Base-by-base conservation (phyloP, 169 alveolate genomes). In the Besnoitia besnoiti region DNA sequence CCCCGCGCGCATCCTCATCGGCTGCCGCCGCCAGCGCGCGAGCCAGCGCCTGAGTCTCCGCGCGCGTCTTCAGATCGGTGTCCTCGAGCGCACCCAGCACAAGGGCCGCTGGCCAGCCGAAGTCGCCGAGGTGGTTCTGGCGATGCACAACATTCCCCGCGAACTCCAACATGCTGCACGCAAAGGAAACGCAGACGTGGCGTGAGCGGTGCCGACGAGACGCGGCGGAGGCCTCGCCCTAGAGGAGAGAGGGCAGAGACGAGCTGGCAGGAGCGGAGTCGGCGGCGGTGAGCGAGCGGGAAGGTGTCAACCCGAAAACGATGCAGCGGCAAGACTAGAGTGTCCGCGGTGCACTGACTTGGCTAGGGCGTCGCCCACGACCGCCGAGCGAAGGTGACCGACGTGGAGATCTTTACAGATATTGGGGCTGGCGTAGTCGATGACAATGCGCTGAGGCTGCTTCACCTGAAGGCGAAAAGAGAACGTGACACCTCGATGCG, bases 301-400 rank as follows among this genome's bases (percentile, higher is more conserved):
- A n/a, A n/a, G n/a, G n/a, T n/a, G n/a, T n/a, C n/a, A n/a, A n/a
- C n/a, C n/a, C n/a, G n/a, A n/a, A n/a, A n/a, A n/a, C n/a, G n/a
- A n/a, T n/a, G n/a, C n/a, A n/a, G n/a, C n/a, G 62, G 30, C 19
- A 50, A 10, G 62, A 50, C 30, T 19, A 50, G 10, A 50, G 30
- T 10, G 62, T 50, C 19, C 10, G 16, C 59, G 24, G 59, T 49
- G 16, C 12, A n/a, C 37, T 24, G 16, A 85, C 91, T 49, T 85
- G 0, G 91, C 93, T 14, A 89, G 50, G 35, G 40, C 37, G 87
- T 89, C 93, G 55, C 93, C 93, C 33, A 89, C 89, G 51, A 89
- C 79, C 27, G 87, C 75, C 49, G 87, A 59, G 59, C 93, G 79
- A 61, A 89, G 93, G 47, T 89, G 93, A 21, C 93, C 93, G 27